Conservation (phyloP, 2,329 filamentous ascomycete genomes). For the Colletotrichum paranaense region DNA sequence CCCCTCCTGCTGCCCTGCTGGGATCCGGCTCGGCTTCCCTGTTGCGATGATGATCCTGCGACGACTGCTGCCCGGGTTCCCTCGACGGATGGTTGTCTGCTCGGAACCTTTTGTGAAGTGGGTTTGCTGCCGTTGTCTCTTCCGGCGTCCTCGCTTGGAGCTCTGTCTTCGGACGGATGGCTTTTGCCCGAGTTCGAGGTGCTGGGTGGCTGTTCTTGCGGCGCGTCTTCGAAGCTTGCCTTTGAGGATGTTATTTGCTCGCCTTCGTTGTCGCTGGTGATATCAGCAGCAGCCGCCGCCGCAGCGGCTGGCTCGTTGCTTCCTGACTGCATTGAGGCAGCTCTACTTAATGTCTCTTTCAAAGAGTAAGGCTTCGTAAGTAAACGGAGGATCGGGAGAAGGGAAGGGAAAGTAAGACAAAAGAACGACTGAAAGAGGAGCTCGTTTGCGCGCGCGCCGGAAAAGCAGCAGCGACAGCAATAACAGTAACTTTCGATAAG, state of each 20-base stretch:
- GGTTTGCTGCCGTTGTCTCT: neutral
- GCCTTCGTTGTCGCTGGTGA: slow-evolving; percentile 13
- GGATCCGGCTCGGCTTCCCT: neutral
- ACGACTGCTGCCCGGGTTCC: neutral
- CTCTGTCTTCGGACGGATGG: slow-evolving; percentile 23
- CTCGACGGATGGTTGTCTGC: slow-evolving; percentile 18
- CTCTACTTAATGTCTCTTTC: neutral
- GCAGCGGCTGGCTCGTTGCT: slow-evolving; percentile 10
- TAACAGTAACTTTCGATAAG: slow-evolving; percentile 5
- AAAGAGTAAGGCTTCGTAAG: neutral
- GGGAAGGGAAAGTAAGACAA: neutral
- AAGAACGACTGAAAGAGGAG: slow-evolving; percentile 17
- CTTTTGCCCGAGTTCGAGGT: slow-evolving; percentile 1
- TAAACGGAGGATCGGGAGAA: neutral
- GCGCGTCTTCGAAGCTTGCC: slow-evolving; percentile 32
- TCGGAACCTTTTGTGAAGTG: slow-evolving; percentile 11
- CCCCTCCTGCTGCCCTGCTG: slow-evolving; percentile 21
- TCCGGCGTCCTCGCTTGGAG: slow-evolving; percentile 7
- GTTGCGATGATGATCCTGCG: slow-evolving; percentile 6
- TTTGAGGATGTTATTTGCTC: slow-evolving; percentile 28
- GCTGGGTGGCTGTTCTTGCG: slow-evolving; percentile 20
- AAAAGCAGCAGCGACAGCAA: slow-evolving; percentile 25
- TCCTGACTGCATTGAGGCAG: slow-evolving; percentile 22
- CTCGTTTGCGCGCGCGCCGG: slow-evolving; percentile 22
- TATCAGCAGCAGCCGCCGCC: slow-evolving; percentile 14